Percentiles rank a stretch among this genome's conserved stretches.
Evolutionary conservation across 768 basidiomycete species (phyloP).

Genomic region (Suillus alpinus): DNA sequence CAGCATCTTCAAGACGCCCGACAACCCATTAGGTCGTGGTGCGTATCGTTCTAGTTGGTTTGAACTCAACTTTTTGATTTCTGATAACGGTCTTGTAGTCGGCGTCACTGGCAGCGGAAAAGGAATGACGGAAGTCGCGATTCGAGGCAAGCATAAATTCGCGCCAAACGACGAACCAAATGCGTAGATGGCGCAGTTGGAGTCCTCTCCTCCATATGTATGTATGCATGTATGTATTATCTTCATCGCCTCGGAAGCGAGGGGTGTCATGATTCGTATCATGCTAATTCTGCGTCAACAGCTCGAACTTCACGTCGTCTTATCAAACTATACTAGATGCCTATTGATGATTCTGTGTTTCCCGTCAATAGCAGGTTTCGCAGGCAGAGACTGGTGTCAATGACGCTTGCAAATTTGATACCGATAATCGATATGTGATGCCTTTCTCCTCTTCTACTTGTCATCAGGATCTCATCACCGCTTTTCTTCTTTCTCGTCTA

Average conservation of each 20-base stretch:
- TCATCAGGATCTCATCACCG: constrained; percentile 19
- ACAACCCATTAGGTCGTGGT: constrained; percentile 87
- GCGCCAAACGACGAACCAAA: constrained; percentile 43
- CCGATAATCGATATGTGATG: constrained; percentile 22
- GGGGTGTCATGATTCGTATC: background rate
- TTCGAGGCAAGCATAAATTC: constrained; percentile 77
- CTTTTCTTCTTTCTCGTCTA: constrained; percentile 15
- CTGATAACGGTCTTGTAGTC: constrained; percentile 43
- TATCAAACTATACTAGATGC: constrained; percentile 23
- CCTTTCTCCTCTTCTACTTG: constrained; percentile 16
- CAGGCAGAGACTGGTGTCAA: constrained; percentile 10
- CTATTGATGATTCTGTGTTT: constrained; percentile 22
- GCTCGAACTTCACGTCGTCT: constrained; percentile 14
- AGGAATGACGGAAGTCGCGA: constrained; percentile 79
- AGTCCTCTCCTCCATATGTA: background rate
- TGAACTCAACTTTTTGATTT: constrained; percentile 5
- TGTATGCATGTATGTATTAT: constrained; percentile 10
- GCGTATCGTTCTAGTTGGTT: constrained; percentile 28
- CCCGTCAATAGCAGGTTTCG: constrained; percentile 25
- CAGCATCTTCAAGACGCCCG: constrained; percentile 93
- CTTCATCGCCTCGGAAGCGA: background rate
- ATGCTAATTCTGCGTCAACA: constrained; percentile 14
- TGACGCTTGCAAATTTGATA: constrained; percentile 8
- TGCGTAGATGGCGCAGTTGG: constrained; percentile 17
- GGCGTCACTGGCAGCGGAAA: constrained; percentile 91